Conservation (phyloP, 2,329 filamentous ascomycete species). For the Penicillium decumbens region DNA sequence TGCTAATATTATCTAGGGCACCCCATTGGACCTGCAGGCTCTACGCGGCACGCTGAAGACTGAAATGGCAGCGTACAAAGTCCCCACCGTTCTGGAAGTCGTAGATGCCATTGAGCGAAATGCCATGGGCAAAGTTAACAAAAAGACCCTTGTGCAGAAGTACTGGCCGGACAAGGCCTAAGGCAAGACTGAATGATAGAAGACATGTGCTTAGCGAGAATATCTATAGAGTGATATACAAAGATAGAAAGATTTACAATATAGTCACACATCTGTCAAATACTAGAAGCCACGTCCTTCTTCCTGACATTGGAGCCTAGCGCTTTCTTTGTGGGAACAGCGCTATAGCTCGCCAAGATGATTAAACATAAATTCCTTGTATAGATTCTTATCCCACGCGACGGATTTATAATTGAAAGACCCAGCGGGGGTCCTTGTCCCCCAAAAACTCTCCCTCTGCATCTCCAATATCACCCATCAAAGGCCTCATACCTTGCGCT, state of each 20-base stretch:
- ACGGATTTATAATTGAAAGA: constrained; percentile 54
- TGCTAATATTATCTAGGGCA: constrained; percentile 16
- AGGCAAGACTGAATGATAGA: not conserved
- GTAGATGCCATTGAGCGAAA: constrained; percentile 56
- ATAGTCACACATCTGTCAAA: too few species aligned
- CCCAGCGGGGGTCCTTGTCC: constrained; percentile 61
- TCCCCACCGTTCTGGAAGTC: constrained; percentile 79
- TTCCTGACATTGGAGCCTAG: too few species aligned
- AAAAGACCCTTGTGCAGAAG: constrained; percentile 38
- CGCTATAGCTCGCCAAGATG: not conserved
- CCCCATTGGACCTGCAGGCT: constrained; percentile 27
- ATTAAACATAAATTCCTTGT: not conserved
- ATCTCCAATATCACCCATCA: constrained; percentile 46
- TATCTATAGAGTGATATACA: constrained; percentile 1
- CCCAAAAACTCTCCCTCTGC: constrained; percentile 53
- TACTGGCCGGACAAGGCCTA: constrained; percentile 32
- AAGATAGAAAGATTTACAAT: too few species aligned
- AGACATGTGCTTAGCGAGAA: not conserved
- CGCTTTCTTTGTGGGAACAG: too few species aligned
- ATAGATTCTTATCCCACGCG: not conserved
- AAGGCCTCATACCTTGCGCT: constrained; percentile 29
- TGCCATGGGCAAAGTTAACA: constrained; percentile 80
- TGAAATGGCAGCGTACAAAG: constrained; percentile 79
- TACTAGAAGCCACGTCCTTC: too few species aligned
- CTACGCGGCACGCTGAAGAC: constrained; percentile 35